phyloP scores from a whole-genome alignment of 177 flowering plant species.

The Telopea speciosissima region DNA sequence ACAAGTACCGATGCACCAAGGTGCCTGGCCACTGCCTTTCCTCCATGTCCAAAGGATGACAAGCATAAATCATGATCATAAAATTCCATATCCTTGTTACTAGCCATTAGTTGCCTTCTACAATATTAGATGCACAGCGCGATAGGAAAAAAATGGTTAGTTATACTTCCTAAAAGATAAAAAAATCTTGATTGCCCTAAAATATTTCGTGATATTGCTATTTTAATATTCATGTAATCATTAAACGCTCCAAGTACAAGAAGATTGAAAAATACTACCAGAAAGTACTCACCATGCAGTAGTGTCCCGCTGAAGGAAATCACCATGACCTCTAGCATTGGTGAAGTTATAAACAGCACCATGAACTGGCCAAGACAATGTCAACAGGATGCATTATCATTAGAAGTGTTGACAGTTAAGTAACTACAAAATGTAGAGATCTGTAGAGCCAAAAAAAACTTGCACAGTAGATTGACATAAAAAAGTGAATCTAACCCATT shows the following conservation, averaged over 20 bases:
- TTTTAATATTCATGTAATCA: neutral
- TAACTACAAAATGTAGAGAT: too few species aligned
- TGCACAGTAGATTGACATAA: neutral
- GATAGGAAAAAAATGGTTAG: neutral
- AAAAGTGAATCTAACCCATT: neutral
- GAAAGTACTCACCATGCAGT: conserved; percentile 39
- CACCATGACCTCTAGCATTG: conserved; percentile 81
- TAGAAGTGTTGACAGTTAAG: neutral
- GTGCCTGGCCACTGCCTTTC: too few species aligned
- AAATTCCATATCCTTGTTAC: too few species aligned
- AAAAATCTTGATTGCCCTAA: neutral
- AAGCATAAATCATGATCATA: too few species aligned
- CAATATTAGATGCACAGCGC: neutral
- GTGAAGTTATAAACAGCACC: conserved; percentile 74
- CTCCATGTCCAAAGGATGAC: too few species aligned
- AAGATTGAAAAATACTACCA: neutral
- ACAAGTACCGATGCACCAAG: too few species aligned
- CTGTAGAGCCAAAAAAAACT: neutral
- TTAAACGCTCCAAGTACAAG: neutral
- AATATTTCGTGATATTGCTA: neutral
- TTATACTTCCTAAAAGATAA: neutral
- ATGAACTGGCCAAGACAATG: conserved; percentile 31
- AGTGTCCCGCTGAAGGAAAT: conserved; percentile 68
- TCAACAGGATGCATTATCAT: neutral
- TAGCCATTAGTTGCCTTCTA: neutral